A percentile compares a stretch with the other conserved stretches of the same genome.
These are phyloP conservation scores for Saturnispora besseyi DNA, from an alignment of 805 yeast genomes.

Conservation along the genomic window DNA sequence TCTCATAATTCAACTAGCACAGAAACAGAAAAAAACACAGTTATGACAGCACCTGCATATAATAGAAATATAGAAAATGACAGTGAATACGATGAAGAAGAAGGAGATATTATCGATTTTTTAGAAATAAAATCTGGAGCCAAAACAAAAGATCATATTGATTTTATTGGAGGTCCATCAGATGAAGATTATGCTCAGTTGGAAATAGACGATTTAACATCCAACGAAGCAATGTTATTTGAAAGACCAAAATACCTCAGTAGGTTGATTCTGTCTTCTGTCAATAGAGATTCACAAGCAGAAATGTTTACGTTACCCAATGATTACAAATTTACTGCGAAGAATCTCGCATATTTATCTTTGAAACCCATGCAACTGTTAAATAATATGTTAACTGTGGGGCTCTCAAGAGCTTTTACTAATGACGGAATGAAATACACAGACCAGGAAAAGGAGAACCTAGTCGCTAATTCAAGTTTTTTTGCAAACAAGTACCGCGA, in stretches of 20 bases:
- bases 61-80: neutral
- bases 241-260: conserved; percentile 16
- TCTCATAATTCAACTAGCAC: neutral
- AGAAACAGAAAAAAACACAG: neutral
- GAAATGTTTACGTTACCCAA: conserved; percentile 34
- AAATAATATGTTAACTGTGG: conserved; percentile 21
- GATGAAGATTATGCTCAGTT: conserved; percentile 16
- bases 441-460: conserved; percentile 21
- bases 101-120: neutral
- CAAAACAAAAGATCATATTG: conserved; percentile 15
- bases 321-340: conserved; percentile 42
- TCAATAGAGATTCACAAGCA: conserved; percentile 16
- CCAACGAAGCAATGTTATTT: conserved; percentile 22
- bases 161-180: conserved; percentile 20
- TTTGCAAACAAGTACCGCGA: conserved; percentile 41
- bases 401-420: conserved; percentile 8
- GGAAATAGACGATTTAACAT: conserved; percentile 1
- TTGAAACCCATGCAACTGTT: conserved; percentile 33
- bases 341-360: conserved; percentile 37
- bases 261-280: conserved; percentile 18
- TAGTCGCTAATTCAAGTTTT: conserved; percentile 41
- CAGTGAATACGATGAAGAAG: conserved; percentile 5
- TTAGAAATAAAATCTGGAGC: neutral
- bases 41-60: neutral
- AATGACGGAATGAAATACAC: neutral